Base-by-base conservation (phyloP, 306 rosid species). In the Begonia masoniana region DNA sequence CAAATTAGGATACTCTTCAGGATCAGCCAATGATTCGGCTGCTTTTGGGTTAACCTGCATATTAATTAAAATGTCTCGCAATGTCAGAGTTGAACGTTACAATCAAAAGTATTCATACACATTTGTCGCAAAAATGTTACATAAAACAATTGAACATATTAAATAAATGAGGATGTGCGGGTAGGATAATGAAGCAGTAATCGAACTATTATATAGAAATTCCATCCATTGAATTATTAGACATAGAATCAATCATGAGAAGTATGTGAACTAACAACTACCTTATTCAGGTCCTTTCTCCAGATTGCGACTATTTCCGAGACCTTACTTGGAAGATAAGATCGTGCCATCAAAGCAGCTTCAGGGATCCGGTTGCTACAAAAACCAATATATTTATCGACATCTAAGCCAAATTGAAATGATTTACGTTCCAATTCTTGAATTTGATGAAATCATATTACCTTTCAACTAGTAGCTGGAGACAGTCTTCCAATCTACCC, bases 401-500 rank as follows among this genome's bases (percentile, higher is more conserved):
- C 59, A 15, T 61, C 51, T 16, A 59, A 50, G 14, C 47, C 54
- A 52, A 23, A 57, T 41, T 42, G 45, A 67, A 59, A 46, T 14
- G 19, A 56, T 43, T 43, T 46, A 41, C 23, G 13, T 48, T 66
- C 15, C 43, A 39, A 43, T 46, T 26, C 42, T 57, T 59, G 13
- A 41, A 35, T 51, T 19, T 49, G 69, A 21, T 12, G 50, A 63
- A 68, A 24, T 48, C 24, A 13, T 52, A 23, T 57, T 76, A 92
- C 99, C 99, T 92, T 74, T 82, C 96, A 61, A 92, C 74, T 81
- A 92, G 73, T 59, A 92, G 71, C 62, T 87, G 93, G 58, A 92
- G 99, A 75, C 96, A 87, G 66, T 92, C 96, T 78, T 92, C 99
- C 75, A 83, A 78, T 62, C 78, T 82, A 77, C 99, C 96, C 86